Percentiles rank a stretch among this genome's conserved stretches.
phyloP scores from a whole-genome alignment of 2,329 filamentous ascomycete species.

The Aureobasidium pullulans region DNA sequence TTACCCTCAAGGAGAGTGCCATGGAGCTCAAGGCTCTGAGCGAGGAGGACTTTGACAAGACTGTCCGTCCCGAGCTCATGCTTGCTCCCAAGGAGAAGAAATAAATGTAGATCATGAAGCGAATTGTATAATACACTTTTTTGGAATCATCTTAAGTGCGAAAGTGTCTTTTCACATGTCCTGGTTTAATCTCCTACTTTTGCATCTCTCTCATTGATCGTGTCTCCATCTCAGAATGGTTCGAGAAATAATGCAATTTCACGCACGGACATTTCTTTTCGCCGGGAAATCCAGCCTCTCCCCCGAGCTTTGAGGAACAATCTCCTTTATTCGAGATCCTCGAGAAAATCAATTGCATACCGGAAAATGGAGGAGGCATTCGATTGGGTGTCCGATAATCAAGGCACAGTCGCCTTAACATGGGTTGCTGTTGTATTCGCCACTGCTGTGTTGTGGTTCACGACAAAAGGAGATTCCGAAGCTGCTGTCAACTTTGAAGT shows the following conservation, averaged over 20 bases:
- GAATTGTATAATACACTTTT: slow-evolving; percentile 5
- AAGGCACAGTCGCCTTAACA: background rate
- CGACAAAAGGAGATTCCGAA: slow-evolving; percentile 23
- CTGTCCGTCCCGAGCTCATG: slow-evolving; percentile 94
- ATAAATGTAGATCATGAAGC: slow-evolving; percentile 26
- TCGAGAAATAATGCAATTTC: slow-evolving; percentile 4
- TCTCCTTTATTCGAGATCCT: background rate
- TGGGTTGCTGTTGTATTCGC: slow-evolving; percentile 4
- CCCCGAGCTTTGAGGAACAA: background rate
- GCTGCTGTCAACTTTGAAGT: slow-evolving; percentile 53
- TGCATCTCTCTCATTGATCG: background rate
- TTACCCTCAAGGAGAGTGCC: slow-evolving; percentile 87
- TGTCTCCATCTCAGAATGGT: background rate
- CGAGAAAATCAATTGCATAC: background rate
- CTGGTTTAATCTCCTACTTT: background rate
- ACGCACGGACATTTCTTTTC: background rate
- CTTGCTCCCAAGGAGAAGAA: slow-evolving; percentile 69
- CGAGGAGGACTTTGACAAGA: slow-evolving; percentile 79
- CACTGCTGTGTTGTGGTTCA: background rate
- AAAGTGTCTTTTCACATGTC: background rate
- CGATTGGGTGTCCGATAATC: slow-evolving; percentile 9
- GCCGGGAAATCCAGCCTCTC: background rate
- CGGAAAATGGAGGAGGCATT: slow-evolving; percentile 10
- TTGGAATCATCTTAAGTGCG: background rate
- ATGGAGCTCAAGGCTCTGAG: slow-evolving; percentile 87